Evolutionary conservation across 257 asterid species (phyloP).

Genomic region (Ballota nigra): DNA sequence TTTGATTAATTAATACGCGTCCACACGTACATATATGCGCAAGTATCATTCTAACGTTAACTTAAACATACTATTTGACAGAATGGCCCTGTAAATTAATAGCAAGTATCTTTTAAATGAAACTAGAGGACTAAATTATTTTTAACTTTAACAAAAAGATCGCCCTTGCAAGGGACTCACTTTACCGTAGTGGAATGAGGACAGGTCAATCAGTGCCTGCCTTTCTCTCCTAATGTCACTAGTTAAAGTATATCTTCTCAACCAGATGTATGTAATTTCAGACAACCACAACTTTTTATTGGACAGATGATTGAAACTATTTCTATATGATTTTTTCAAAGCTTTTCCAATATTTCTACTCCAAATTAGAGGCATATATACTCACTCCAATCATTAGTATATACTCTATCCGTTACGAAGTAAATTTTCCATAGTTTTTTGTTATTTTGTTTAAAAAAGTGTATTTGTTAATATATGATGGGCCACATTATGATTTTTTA

Average conservation of each 20-base stretch:
- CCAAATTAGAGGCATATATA: no score
- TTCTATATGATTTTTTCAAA: no score
- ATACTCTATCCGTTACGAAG: no score
- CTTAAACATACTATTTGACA: not conserved
- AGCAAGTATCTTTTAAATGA: not conserved
- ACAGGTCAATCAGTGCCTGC: constrained; percentile 34
- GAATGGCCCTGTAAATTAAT: not conserved
- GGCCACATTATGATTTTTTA: no score
- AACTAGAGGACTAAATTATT: not conserved
- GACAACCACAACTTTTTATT: not conserved
- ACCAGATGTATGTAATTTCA: constrained; percentile 9
- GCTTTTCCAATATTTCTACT: no score
- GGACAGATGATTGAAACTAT: not conserved
- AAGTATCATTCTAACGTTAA: not conserved
- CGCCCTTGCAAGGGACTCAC: not conserved
- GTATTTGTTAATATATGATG: no score
- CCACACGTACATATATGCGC: no score
- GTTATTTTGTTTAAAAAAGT: no score
- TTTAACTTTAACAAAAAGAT: constrained; percentile 21
- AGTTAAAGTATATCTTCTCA: constrained; percentile 18
- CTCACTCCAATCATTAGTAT: no score
- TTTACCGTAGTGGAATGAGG: constrained; percentile 25
- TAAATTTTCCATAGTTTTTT: no score
- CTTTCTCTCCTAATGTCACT: constrained; percentile 19
- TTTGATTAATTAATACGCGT: no score